Conservation (phyloP, 2,329 filamentous ascomycete species). For the Clarireedia hainanense region DNA sequence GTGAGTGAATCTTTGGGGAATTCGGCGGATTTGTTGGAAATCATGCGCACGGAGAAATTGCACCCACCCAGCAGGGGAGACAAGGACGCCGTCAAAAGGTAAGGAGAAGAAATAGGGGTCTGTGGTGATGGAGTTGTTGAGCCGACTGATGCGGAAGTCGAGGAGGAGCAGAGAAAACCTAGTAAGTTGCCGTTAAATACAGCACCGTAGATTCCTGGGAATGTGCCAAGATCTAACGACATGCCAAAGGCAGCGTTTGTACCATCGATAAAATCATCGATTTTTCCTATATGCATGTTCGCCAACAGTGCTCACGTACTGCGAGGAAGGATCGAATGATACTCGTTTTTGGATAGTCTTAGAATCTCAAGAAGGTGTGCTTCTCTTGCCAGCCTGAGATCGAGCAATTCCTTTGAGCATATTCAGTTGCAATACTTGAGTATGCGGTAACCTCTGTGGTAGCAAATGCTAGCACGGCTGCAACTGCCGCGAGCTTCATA, state of each 20-base stretch:
- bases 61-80: conserved; percentile 25
- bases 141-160: conserved; percentile 37
- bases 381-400: not conserved
- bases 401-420: not conserved
- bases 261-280: conserved; percentile 27
- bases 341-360: conserved; percentile 4
- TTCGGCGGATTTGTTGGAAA: conserved; percentile 28
- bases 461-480: not conserved
- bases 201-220: conserved; percentile 36
- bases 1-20: conserved; percentile 26
- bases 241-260: conserved; percentile 34
- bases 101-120: conserved; percentile 48
- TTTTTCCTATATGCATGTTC: conserved; percentile 21
- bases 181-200: conserved; percentile 40
- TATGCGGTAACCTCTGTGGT: not conserved
- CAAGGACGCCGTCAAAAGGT: conserved; percentile 40
- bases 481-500: not conserved
- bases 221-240: conserved; percentile 33
- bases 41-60: conserved; percentile 26
- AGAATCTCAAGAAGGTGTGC: not conserved
- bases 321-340: conserved; percentile 3
- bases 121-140: conserved; percentile 19
- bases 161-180: conserved; percentile 18
- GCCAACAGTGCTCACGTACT: conserved; percentile 19
- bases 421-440: not conserved